Percentiles rank a stretch among this genome's conserved stretches.
Conservation (phyloP, 2,329 filamentous ascomycete genomes). For the Pseudofabraea citricarpa region DNA sequence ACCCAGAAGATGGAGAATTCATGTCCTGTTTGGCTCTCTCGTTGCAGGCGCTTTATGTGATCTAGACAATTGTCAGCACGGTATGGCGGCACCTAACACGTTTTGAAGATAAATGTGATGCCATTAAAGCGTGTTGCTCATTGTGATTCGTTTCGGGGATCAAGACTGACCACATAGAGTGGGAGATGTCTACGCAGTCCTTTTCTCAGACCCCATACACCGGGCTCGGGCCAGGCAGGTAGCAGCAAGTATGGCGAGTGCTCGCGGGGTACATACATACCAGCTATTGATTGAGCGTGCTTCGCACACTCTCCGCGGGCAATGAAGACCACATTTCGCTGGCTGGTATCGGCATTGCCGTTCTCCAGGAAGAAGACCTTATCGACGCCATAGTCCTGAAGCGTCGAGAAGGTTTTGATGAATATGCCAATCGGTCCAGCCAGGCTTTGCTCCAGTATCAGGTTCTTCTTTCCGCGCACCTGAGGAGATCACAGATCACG, state of each 20-base stretch:
- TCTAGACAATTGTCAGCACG: slow-evolving; percentile 61
- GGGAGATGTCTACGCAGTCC: slow-evolving; percentile 48
- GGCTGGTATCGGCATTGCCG: slow-evolving; percentile 87
- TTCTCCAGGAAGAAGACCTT: slow-evolving; percentile 98
- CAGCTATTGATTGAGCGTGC: slow-evolving; percentile 80
- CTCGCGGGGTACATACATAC: slow-evolving; percentile 44
- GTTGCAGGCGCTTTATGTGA: slow-evolving; percentile 85
- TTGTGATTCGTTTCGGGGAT: slow-evolving; percentile 43
- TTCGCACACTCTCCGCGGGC: slow-evolving; percentile 84
- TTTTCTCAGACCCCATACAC: slow-evolving; percentile 54
- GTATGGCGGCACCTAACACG: slow-evolving; percentile 46
- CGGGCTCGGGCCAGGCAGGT: too few relatives aligned
- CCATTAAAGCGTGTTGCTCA: slow-evolving; percentile 35
- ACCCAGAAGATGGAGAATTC: slow-evolving; percentile 98
- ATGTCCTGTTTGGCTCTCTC: slow-evolving; percentile 84
- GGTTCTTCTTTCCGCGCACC: slow-evolving; percentile 98
- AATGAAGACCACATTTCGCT: slow-evolving; percentile 93
- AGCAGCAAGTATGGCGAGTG: not conserved
- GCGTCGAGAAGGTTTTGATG: slow-evolving; percentile 89
- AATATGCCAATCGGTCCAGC: slow-evolving; percentile 87
- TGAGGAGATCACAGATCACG: slow-evolving; percentile 33
- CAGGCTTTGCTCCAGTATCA: slow-evolving; percentile 86
- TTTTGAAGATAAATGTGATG: slow-evolving; percentile 28
- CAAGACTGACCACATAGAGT: slow-evolving; percentile 54
- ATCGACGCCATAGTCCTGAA: slow-evolving; percentile 96